Evolutionary conservation across 2,329 filamentous ascomycete species (phyloP), one percentile per base, ranked within the genome.

Genomic region (Xylariaceae sp.): DNA sequence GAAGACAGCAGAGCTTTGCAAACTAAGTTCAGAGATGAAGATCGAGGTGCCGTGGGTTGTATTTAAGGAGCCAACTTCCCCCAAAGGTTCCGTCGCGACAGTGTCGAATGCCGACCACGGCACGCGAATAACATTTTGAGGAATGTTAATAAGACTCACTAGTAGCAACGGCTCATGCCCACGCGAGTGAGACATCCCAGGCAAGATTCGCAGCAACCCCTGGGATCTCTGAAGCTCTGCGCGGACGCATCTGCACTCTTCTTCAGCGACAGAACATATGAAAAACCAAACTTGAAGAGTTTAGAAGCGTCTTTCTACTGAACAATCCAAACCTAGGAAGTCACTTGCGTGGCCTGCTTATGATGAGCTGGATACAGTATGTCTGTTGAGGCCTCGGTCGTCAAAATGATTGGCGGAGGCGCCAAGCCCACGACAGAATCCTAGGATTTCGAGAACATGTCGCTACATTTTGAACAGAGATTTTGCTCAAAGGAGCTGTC

Each of bases 141-240:
- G 67, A 71, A 71, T 70, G 66, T 41, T 66, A 62, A 68, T 65
- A 61, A 67, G 60, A 65, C 58, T 54, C 56, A 16, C 45, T 65
- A 55, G 54, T 59, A 58, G 44, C 28, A 33, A 58, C 52, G 31
- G 47, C 44, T 51, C 46, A 56, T 58, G 56, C 50, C 41, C 39
- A 46, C 44, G 46, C 19, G 56, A 39, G 46, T 69, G 63, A 70
- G 67, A 70, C 68, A 70, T 59, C 16, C 28, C 16, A 39, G 19
- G 29, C 19, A 29, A 39, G 23, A 26, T 31, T 40, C 9, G 16
- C 26, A 44, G 9, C 33, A 21, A 36, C 2, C 14, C 16, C 4
- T 6, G 28, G 23, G 34, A 11, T 6, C 45, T 6, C 39, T 23
- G 34, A 26, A 46, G 3, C 3, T 8, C n/a, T 16, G 11, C 23